A percentile compares a stretch with the other conserved stretches of the same genome.
Conservation (phyloP, 169 alveolate genomes). For the Plasmodium vivax region DNA sequence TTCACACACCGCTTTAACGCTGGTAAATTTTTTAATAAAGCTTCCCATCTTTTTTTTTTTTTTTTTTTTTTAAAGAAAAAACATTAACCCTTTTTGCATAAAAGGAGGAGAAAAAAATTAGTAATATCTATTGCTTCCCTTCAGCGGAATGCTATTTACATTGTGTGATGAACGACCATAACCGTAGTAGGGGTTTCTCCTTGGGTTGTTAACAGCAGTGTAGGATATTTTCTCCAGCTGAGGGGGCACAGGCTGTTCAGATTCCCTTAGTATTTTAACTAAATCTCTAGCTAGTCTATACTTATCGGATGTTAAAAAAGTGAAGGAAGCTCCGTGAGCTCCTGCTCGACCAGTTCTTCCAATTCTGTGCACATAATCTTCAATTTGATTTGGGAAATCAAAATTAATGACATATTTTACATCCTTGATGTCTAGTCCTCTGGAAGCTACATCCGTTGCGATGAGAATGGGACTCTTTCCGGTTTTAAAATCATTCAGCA, state of each 20-base stretch:
- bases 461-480: slow-evolving; percentile 96
- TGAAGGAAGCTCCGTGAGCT: slow-evolving; percentile 91
- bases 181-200: slow-evolving; percentile 72
- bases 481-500: slow-evolving; percentile 94
- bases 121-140: slow-evolving; percentile 54
- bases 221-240: slow-evolving; percentile 85
- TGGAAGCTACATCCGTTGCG: slow-evolving; percentile 99
- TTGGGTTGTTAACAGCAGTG: slow-evolving; percentile 70
- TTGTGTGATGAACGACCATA: slow-evolving; percentile 51
- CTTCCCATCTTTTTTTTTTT: background rate
- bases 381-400: slow-evolving; percentile 98
- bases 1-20: background rate
- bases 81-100: background rate
- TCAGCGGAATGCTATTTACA: slow-evolving; percentile 33
- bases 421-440: slow-evolving; percentile 99
- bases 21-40: background rate
- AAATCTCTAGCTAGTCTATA: slow-evolving; percentile 93
- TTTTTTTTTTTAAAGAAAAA: slow-evolving; percentile 18
- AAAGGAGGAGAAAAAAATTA: background rate
- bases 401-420: slow-evolving; percentile 96
- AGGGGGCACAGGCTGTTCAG: slow-evolving; percentile 93
- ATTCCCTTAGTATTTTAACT: slow-evolving; percentile 93
- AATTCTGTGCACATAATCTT: slow-evolving; percentile 98
- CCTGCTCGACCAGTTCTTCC: slow-evolving; percentile 99
- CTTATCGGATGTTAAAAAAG: slow-evolving; percentile 94